Conservation (phyloP, 805 yeast species). For the Pichia gijzeniarum region DNA sequence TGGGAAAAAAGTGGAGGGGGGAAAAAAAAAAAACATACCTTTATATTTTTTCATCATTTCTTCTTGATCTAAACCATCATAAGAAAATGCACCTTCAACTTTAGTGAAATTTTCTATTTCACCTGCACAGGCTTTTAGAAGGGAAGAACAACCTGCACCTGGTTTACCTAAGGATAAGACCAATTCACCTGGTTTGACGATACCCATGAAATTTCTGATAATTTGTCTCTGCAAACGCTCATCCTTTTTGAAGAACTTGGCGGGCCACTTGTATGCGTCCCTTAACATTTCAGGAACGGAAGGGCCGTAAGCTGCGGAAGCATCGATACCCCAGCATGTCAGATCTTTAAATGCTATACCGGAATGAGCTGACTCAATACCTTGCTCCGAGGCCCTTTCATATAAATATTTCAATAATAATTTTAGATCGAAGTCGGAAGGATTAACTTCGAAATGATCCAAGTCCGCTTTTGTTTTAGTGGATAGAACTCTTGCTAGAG, state of each 20-base stretch:
- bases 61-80: conserved; percentile 53
- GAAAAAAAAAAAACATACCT: conserved; percentile 23
- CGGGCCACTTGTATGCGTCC: conserved; percentile 27
- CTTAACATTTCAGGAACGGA: conserved; percentile 39
- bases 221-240: conserved; percentile 30
- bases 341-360: conserved; percentile 44
- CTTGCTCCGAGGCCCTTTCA: conserved; percentile 35
- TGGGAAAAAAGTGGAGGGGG: not conserved
- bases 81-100: conserved; percentile 49
- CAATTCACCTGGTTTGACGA: conserved; percentile 56
- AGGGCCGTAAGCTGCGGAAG: conserved; percentile 47
- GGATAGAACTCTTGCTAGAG: conserved; percentile 45
- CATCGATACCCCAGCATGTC: conserved; percentile 44
- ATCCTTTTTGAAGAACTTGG: conserved; percentile 28
- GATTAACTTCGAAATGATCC: conserved; percentile 38
- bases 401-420: conserved; percentile 35
- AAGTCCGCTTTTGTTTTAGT: conserved; percentile 42
- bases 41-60: conserved; percentile 56
- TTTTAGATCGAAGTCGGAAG: conserved; percentile 41
- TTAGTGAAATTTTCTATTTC: conserved; percentile 38
- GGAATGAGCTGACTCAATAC: conserved; percentile 41
- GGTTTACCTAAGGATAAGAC: conserved; percentile 66
- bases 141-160: conserved; percentile 75
- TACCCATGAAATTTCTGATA: conserved; percentile 37
- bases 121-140: conserved; percentile 58